Evolutionary conservation across 331 rosid species (phyloP).

Genomic region (Cucumis variabilis): DNA sequence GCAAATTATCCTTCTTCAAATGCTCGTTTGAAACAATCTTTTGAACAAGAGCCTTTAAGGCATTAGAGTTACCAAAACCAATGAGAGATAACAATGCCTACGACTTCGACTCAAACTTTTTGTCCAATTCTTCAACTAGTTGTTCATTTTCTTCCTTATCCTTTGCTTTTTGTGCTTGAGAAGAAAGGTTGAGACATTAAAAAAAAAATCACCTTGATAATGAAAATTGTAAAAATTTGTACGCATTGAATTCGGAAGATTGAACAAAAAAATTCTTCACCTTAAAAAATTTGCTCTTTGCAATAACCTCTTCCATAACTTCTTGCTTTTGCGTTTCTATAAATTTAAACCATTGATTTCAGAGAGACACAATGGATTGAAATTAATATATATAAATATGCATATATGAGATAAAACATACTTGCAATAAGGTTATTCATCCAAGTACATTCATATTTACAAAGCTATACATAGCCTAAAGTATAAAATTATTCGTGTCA

Average conservation of each 20-base stretch:
- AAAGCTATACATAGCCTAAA: conserved; percentile 1
- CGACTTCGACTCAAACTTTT: conserved; percentile 60
- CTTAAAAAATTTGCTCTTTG: conserved; percentile 82
- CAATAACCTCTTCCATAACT: conserved; percentile 80
- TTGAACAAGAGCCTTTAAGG: conserved; percentile 70
- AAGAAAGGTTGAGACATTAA: conserved; percentile 35
- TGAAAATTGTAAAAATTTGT: neutral
- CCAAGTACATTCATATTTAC: neutral
- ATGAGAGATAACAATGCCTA: conserved; percentile 63
- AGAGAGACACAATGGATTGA: neutral
- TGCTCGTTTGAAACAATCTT: conserved; percentile 47
- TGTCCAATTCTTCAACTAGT: conserved; percentile 79
- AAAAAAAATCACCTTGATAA: neutral
- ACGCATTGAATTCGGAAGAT: conserved; percentile 13
- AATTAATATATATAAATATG: neutral
- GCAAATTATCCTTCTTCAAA: conserved; percentile 47
- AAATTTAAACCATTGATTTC: conserved; percentile 8
- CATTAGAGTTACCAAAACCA: conserved; percentile 69
- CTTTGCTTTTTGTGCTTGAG: conserved; percentile 86
- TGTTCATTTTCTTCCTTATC: conserved; percentile 83
- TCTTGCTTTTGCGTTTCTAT: conserved; percentile 86
- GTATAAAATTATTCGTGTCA: neutral
- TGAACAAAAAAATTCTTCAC: conserved; percentile 42
- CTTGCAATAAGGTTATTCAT: too few relatives aligned
- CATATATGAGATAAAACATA: conserved; percentile 11